A percentile compares a stretch with the other conserved stretches of the same genome.
These are phyloP conservation scores for Priceomyces fermenticarens DNA, from an alignment of 805 yeast species.

Conservation along the genomic window DNA sequence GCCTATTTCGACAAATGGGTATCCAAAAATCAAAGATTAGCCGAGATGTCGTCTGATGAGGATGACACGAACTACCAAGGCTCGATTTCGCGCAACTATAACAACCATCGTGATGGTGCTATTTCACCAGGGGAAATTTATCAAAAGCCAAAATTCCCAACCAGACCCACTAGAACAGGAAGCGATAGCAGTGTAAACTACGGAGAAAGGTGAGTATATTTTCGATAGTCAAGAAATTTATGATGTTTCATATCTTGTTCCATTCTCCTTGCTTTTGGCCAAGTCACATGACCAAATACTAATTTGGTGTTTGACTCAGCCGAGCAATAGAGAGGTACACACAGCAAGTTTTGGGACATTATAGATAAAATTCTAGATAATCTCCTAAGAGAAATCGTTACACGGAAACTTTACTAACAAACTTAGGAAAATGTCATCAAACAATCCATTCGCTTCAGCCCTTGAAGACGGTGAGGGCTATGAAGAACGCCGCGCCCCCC, in stretches of 20 bases:
- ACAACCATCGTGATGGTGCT: not conserved
- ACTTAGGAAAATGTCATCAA: conserved; percentile 37
- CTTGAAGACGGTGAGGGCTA: conserved; percentile 35
- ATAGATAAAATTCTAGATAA: not conserved
- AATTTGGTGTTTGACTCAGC: conserved; percentile 2
- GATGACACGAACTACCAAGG: conserved; percentile 7
- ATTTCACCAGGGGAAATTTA: conserved; percentile 7
- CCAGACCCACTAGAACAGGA: conserved; percentile 26
- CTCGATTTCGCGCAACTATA: not conserved
- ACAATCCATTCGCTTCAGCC: conserved; percentile 55
- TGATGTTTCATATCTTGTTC: not conserved
- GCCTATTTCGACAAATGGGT: conserved; percentile 60
- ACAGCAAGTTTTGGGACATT: no score
- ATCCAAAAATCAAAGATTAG: conserved; percentile 37
- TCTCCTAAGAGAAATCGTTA: not conserved
- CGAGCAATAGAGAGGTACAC: conserved; percentile 2
- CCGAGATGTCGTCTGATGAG: conserved; percentile 42
- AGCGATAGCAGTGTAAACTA: conserved; percentile 37
- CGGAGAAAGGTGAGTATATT: conserved; percentile 9
- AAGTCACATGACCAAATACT: conserved; percentile 1
- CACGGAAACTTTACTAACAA: conserved; percentile 12
- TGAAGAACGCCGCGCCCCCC: conserved; percentile 36
- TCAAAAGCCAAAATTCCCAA: conserved; percentile 22
- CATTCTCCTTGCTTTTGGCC: not conserved
- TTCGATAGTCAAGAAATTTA: not conserved